phyloP scores from a whole-genome alignment of 805 yeast species.

The Scheffersomyces lignosus region DNA sequence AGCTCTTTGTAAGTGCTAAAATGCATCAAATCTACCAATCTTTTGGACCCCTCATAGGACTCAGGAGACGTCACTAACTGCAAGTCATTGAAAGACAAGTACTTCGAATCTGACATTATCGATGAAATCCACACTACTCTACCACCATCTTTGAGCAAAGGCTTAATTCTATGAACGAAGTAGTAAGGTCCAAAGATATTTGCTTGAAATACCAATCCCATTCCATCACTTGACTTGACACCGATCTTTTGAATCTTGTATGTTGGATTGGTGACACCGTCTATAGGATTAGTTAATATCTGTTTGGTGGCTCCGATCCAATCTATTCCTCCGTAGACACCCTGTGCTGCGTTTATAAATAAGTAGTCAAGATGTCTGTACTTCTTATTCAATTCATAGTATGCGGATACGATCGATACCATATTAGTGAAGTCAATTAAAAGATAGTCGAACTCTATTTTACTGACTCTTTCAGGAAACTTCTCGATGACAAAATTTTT shows the following conservation, averaged over 20 bases:
- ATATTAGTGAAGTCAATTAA: conserved; percentile 87
- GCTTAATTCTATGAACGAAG: conserved; percentile 64
- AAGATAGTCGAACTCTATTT: conserved; percentile 81
- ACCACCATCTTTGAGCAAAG: conserved; percentile 60
- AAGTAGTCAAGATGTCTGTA: conserved; percentile 73
- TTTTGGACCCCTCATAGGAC: conserved; percentile 90
- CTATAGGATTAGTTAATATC: conserved; percentile 62
- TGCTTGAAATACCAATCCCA: conserved; percentile 90
- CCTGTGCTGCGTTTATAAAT: conserved; percentile 88
- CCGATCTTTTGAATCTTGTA: conserved; percentile 84
- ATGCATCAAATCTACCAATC: conserved; percentile 82
- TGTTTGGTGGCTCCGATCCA: conserved; percentile 79
- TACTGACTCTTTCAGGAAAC: conserved; percentile 44
- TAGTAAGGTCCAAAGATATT: conserved; percentile 97
- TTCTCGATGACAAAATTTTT: conserved; percentile 37
- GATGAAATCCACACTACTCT: conserved; percentile 85
- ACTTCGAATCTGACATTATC: conserved; percentile 74
- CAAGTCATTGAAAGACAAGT: conserved; percentile 71
- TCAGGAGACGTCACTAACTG: conserved; percentile 62
- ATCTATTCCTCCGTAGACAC: conserved; percentile 82
- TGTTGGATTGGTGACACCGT: conserved; percentile 84
- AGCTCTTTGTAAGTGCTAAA: conserved; percentile 61
- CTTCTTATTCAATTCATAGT: conserved; percentile 63
- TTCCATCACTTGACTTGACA: conserved; percentile 68
- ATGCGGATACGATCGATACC: conserved; percentile 79